Evolutionary conservation across 164 flowering plant genomes (phyloP).

Genomic region (grape (Vitis vinifera)): ASM3070453v1 NC_081814.1:16559001-16559500

Average conservation of each 20-base stretch:
- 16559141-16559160: conserved; percentile 79
- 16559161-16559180: conserved; percentile 60
- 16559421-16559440: conserved; percentile 50
- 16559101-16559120: conserved; percentile 70
- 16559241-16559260: conserved; percentile 66
- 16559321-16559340: neutral
- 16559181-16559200: conserved; percentile 75
- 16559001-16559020: conserved; percentile 52
- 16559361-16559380: conserved; percentile 39
- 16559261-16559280: conserved; percentile 28
- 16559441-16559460: conserved; percentile 34
- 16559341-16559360: neutral
- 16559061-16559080: conserved; percentile 58
- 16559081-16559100: conserved; percentile 81
- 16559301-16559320: neutral
- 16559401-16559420: conserved; percentile 61
- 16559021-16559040: conserved; percentile 52
- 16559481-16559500: conserved; percentile 54
- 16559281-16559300: neutral
- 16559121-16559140: conserved; percentile 64
- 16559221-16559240: conserved; percentile 55
- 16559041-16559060: conserved; percentile 33
- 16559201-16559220: conserved; percentile 24
- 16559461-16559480: conserved; percentile 53
- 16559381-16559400: conserved; percentile 65